A percentile compares a stretch with the other conserved stretches of the same genome.
Conservation (phyloP, 2,329 filamentous ascomycete species). For the Cladosporium sp. region DNA sequence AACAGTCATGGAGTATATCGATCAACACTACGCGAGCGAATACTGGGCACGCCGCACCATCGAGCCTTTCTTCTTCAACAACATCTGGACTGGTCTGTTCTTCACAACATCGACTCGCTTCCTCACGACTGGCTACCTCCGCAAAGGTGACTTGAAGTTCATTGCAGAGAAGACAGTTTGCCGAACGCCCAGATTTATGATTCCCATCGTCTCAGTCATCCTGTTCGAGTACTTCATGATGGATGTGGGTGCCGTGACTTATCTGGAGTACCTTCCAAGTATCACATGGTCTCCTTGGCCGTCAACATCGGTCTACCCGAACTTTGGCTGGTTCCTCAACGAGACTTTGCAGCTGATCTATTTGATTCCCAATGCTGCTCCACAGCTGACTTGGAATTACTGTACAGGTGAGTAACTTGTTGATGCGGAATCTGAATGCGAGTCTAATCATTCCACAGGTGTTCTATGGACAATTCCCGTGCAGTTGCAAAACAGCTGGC, state of each 20-base stretch:
- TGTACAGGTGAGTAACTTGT: conserved; percentile 45
- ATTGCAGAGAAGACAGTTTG: conserved; percentile 49
- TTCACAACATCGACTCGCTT: conserved; percentile 53
- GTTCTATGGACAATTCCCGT: conserved; percentile 55
- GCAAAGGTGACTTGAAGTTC: conserved; percentile 45
- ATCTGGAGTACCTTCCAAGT: conserved; percentile 49
- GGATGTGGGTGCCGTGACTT: conserved; percentile 47
- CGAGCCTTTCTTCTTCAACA: conserved; percentile 49
- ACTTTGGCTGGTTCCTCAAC: conserved; percentile 47
- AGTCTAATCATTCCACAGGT: not conserved
- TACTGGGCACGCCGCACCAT: conserved; percentile 47
- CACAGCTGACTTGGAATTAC: conserved; percentile 51
- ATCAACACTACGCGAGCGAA: conserved; percentile 44
- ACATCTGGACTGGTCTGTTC: conserved; percentile 52
- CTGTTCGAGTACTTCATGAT: conserved; percentile 52
- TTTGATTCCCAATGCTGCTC: conserved; percentile 51
- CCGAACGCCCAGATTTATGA: conserved; percentile 49
- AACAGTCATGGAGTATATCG: conserved; percentile 42
- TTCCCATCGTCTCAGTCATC: conserved; percentile 47
- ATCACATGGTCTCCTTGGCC: conserved; percentile 54
- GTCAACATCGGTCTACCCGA: conserved; percentile 43
- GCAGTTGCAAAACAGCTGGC: conserved; percentile 50
- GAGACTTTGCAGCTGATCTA: conserved; percentile 50
- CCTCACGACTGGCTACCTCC: conserved; percentile 45
- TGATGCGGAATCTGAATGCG: not conserved